Percentiles rank a stretch among this genome's conserved stretches.
phyloP scores from a whole-genome alignment of 495 filamentous ascomycete genomes.

The Lichina pygmaea region DNA sequence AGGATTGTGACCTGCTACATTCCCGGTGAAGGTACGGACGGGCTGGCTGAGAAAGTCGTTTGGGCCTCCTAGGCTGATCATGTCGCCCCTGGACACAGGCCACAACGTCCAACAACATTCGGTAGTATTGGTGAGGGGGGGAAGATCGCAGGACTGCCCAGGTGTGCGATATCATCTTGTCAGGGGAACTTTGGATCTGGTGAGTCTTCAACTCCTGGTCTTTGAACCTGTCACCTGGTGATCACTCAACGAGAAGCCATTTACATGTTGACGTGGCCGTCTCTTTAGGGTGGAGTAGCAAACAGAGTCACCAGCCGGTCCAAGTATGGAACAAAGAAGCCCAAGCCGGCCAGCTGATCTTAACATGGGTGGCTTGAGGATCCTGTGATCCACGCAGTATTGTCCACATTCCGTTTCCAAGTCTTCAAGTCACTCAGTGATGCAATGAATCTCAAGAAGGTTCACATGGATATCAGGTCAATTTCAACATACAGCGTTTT shows the following conservation, averaged over 20 bases:
- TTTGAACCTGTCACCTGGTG: neutral
- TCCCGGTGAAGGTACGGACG: conserved; percentile 53
- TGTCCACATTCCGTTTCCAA: too few relatives aligned
- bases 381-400: too few relatives aligned
- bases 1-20: conserved; percentile 77
- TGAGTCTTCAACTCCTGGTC: conserved; percentile 18
- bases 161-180: conserved; percentile 92
- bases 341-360: conserved; percentile 31
- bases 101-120: conserved; percentile 96
- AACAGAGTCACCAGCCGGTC: conserved; percentile 60
- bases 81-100: conserved; percentile 15
- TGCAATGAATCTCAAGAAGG: too few relatives aligned
- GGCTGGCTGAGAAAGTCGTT: neutral
- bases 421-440: too few relatives aligned
- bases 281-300: conserved; percentile 57
- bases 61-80: too few relatives aligned
- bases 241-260: neutral
- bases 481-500: too few relatives aligned
- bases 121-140: conserved; percentile 80
- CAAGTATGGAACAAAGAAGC: conserved; percentile 98
- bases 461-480: too few relatives aligned
- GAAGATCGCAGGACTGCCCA: conserved; percentile 84
- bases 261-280: conserved; percentile 1
- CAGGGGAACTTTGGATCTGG: conserved; percentile 79
- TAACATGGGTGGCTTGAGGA: too few relatives aligned